phyloP scores from a whole-genome alignment of 805 yeast species.

The Ascoidea rubescens region DNA sequence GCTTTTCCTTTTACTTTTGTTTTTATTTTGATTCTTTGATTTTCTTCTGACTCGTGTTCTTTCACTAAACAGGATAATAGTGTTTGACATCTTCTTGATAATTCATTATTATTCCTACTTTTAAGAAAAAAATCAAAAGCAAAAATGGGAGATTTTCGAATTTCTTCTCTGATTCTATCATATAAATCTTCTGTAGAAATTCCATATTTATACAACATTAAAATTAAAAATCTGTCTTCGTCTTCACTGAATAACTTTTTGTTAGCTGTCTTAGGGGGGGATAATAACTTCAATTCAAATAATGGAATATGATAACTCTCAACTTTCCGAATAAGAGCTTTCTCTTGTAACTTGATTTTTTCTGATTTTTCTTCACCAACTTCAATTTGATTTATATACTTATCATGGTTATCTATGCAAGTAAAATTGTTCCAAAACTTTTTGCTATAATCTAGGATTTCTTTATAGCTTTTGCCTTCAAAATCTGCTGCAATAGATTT shows the following conservation, averaged over 20 bases:
- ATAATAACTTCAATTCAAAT: slow-evolving; percentile 57
- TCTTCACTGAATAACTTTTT: slow-evolving; percentile 69
- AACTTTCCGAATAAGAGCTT: slow-evolving; percentile 4
- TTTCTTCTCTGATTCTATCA: slow-evolving; percentile 64
- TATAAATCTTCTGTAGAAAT: slow-evolving; percentile 66
- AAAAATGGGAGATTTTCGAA: slow-evolving; percentile 63
- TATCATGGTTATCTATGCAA: slow-evolving; percentile 57
- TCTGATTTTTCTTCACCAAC: slow-evolving; percentile 56
- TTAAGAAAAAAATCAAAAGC: slow-evolving; percentile 81
- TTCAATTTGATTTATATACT: slow-evolving; percentile 59
- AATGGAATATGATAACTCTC: slow-evolving; percentile 41
- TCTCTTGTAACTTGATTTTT: slow-evolving; percentile 39
- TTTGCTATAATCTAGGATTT: slow-evolving; percentile 41
- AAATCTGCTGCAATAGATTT: slow-evolving; percentile 38
- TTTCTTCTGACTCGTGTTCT: slow-evolving; percentile 34
- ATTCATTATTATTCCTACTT: slow-evolving; percentile 63
- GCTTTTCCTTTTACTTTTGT: background rate
- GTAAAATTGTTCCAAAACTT: slow-evolving; percentile 50
- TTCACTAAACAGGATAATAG: slow-evolving; percentile 60
- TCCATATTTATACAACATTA: slow-evolving; percentile 71
- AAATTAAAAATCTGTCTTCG: slow-evolving; percentile 78
- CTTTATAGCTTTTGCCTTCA: slow-evolving; percentile 42
- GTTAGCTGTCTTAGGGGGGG: slow-evolving; percentile 56
- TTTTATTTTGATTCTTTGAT: background rate
- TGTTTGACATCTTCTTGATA: slow-evolving; percentile 71